Base-by-base conservation (phyloP, 768 basidiomycete genomes). In the Leccinum uliginosum region DNA sequence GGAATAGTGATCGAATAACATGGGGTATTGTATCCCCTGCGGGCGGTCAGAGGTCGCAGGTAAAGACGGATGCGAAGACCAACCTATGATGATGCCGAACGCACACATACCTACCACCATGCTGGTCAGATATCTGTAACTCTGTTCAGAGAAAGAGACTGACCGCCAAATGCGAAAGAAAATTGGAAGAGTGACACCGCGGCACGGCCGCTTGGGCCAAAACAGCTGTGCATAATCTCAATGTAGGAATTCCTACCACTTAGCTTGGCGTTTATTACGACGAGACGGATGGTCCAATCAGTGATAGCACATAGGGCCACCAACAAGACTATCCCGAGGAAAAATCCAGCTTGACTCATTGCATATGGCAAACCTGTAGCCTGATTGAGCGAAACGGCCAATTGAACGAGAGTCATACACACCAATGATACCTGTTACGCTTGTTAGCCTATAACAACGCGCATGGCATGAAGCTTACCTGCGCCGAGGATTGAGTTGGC, bases 171-270 rank as follows among this genome's bases (percentile, higher is more conserved):
- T 8, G 97, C 97, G 68, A 99, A 98, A 4, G 93, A 79, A 68
- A 99, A 98, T 69, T 98, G 97, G 69, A 99, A 98, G 71, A 98
- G 87, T 0, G 95, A 96, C 17, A 97, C 92, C 0, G 92, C 91
- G 2, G 92, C 91, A 51, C 93, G 83, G n/a, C 97, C 97, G 53
- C 85, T 87, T 12, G 83, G 71, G 7, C 97, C 97, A 71, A 95
- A 99, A 72, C 91, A 95, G 51, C 85, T 87, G 68, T 90, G 78
- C 94, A 98, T 96, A 54, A 97, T 89, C 62, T 89, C 93, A 57
- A 95, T 94, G 67, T 98, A 98, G 2, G 92, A 92, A 62, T 84
- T 86, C 49, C 90, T 79, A 1, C 97, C 96, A 63, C 93, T 94
- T 56, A 99, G 78, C 76, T 99, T 99, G 30, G 94, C 96, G 68